These are phyloP conservation scores for Arthrobotrys sphaeroides DNA, from an alignment of 2,329 filamentous ascomycete genomes.

Conservation along the genomic window DNA sequence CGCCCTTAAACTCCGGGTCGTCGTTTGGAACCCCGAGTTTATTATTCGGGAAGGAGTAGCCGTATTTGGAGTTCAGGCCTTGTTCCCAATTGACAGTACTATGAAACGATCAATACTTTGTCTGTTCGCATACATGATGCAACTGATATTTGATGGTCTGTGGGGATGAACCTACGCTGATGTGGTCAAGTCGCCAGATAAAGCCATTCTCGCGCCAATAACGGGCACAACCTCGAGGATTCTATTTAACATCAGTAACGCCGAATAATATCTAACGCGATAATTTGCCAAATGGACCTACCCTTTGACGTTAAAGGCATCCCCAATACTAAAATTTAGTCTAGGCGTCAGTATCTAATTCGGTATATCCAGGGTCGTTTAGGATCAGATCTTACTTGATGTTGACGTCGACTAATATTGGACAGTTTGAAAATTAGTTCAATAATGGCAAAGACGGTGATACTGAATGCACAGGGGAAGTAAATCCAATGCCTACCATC, in stretches of 20 bases:
- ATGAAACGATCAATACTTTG: constrained; percentile 22
- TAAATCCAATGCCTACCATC: constrained; percentile 27
- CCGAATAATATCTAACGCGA: neutral
- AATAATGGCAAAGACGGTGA: neutral
- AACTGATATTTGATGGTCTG: neutral
- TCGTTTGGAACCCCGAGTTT: constrained; percentile 28
- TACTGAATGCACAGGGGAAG: neutral
- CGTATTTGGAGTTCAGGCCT: constrained; percentile 31
- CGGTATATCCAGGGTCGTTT: neutral
- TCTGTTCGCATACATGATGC: neutral
- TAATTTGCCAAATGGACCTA: neutral
- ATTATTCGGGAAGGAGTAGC: constrained; percentile 39
- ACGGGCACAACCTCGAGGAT: constrained; percentile 32
- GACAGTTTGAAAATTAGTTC: constrained; percentile 20
- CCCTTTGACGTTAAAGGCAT: constrained; percentile 47
- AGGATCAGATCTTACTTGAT: constrained; percentile 29
- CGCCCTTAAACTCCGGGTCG: constrained; percentile 9
- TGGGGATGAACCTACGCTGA: constrained; percentile 28
- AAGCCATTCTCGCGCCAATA: constrained; percentile 28
- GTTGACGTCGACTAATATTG: constrained; percentile 22
- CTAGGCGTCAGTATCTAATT: constrained; percentile 22
- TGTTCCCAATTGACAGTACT: constrained; percentile 38
- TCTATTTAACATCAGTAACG: constrained; percentile 25
- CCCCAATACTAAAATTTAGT: constrained; percentile 31
- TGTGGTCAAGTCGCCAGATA: constrained; percentile 43